Conservation (phyloP, 192 early-diverging fungal genomes). For the Spizellomyces sp. region DNA sequence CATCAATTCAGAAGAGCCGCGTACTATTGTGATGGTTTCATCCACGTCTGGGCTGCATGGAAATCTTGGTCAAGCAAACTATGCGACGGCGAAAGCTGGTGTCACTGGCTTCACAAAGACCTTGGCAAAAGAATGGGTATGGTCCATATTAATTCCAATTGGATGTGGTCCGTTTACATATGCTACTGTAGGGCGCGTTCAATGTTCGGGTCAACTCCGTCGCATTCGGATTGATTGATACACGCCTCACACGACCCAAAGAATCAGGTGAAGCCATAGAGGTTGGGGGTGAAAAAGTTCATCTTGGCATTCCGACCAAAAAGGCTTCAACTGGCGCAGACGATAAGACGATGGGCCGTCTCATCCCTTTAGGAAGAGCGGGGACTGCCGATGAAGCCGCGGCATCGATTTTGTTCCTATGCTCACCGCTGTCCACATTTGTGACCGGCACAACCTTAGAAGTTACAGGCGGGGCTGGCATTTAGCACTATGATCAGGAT, state of each 20-base stretch:
- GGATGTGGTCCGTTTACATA: too few relatives aligned
- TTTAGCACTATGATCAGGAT: slow-evolving; percentile 24
- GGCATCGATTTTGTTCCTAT: slow-evolving; percentile 57
- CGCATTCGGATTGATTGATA: slow-evolving; percentile 65
- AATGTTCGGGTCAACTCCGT: slow-evolving; percentile 67
- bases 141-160: too few relatives aligned
- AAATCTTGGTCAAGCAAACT: slow-evolving; percentile 42
- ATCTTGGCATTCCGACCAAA: slow-evolving; percentile 60
- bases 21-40: slow-evolving; percentile 53
- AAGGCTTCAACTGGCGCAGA: slow-evolving; percentile 38
- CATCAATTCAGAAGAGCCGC: slow-evolving; percentile 57
- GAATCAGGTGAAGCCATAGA: slow-evolving; percentile 62
- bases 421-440: slow-evolving; percentile 58
- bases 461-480: slow-evolving; percentile 66
- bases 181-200: slow-evolving; percentile 40
- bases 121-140: slow-evolving; percentile 59
- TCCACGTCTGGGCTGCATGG: slow-evolving; percentile 31
- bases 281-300: slow-evolving; percentile 62
- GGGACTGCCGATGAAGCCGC: slow-evolving; percentile 68
- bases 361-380: slow-evolving; percentile 59
- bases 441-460: slow-evolving; percentile 62
- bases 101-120: slow-evolving; percentile 48
- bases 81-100: slow-evolving; percentile 49
- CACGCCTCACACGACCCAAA: slow-evolving; percentile 68
- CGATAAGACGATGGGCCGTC: slow-evolving; percentile 3